A percentile compares a stretch with the other conserved stretches of the same genome.
Conservation (phyloP, 306 rosid genomes). For the Boehmeria nivea region DNA sequence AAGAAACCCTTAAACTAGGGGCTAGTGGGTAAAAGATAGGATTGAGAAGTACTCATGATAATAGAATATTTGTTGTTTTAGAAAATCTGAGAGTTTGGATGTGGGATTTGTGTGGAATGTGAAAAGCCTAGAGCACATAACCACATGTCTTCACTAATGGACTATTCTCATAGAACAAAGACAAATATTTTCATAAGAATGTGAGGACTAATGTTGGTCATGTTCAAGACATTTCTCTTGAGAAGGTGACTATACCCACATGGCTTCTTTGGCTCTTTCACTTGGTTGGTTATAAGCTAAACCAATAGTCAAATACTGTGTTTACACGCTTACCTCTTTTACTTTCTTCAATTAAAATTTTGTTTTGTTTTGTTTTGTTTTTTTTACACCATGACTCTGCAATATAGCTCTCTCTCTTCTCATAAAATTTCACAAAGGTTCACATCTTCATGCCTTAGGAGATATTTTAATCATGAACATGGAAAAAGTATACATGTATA, state of each 20-base stretch:
- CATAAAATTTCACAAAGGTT: neutral
- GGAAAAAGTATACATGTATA: too few relatives aligned
- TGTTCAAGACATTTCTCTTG: constrained; percentile 24
- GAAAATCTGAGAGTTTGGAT: neutral
- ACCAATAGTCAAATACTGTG: neutral
- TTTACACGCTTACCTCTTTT: neutral
- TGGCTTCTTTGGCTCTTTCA: constrained; percentile 13
- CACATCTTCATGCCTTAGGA: too few relatives aligned
- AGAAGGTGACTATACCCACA: constrained; percentile 20
- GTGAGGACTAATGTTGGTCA: constrained; percentile 20
- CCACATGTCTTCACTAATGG: constrained; percentile 5
- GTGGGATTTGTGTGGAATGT: constrained; percentile 18
- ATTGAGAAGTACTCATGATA: neutral
- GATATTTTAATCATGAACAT: too few relatives aligned
- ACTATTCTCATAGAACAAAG: constrained; percentile 2
- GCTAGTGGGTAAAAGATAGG: neutral
- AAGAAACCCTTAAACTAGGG: neutral
- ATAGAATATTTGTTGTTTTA: constrained; percentile 7
- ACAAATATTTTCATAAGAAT: constrained; percentile 2
- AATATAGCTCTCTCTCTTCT: neutral
- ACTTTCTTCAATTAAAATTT: neutral
- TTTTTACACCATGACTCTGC: too few relatives aligned
- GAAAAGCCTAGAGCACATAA: constrained; percentile 22
- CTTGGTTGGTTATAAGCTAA: neutral
- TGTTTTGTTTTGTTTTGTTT: neutral